Conservation (phyloP, 2,329 filamentous ascomycete species). For the Botrytis porri region DNA sequence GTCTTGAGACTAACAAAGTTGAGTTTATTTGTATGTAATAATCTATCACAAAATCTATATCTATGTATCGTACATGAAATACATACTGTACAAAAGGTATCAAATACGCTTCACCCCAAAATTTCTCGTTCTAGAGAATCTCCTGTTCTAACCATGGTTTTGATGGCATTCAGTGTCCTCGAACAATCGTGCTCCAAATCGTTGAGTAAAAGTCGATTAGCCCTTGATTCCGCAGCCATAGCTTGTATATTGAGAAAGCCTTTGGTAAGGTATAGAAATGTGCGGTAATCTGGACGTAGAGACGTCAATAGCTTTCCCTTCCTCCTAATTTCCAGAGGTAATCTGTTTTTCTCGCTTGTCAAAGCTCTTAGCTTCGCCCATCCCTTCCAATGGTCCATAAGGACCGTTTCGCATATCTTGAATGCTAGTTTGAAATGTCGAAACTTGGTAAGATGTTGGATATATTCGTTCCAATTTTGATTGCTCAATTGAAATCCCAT, state of each 20-base stretch:
- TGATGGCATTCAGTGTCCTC: constrained; percentile 34
- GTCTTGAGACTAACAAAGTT: neutral
- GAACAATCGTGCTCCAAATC: constrained; percentile 35
- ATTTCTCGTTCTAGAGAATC: constrained; percentile 31
- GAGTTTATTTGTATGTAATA: constrained; percentile 1
- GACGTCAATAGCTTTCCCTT: constrained; percentile 26
- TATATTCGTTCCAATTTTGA: constrained; percentile 76
- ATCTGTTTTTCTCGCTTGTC: constrained; percentile 28
- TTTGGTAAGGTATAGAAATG: constrained; percentile 35
- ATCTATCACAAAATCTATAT: neutral
- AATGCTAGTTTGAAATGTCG: constrained; percentile 66
- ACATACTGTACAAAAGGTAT: neutral
- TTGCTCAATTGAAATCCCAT: constrained; percentile 73
- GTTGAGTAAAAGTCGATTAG: constrained; percentile 28
- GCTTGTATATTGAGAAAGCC: constrained; percentile 34
- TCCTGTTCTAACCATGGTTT: constrained; percentile 34
- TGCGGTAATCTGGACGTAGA: constrained; percentile 34
- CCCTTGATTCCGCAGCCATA: constrained; percentile 31
- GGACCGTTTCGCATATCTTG: constrained; percentile 66
- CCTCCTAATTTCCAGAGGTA: constrained; percentile 31
- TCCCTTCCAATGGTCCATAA: constrained; percentile 77
- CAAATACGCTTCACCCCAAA: constrained; percentile 15
- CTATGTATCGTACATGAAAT: constrained; percentile 3
- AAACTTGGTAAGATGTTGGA: constrained; percentile 63
- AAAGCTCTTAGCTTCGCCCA: constrained; percentile 49